phyloP scores from a whole-genome alignment of 1,284 basidiomycete genomes.

The Stereum hirsutum region DNA sequence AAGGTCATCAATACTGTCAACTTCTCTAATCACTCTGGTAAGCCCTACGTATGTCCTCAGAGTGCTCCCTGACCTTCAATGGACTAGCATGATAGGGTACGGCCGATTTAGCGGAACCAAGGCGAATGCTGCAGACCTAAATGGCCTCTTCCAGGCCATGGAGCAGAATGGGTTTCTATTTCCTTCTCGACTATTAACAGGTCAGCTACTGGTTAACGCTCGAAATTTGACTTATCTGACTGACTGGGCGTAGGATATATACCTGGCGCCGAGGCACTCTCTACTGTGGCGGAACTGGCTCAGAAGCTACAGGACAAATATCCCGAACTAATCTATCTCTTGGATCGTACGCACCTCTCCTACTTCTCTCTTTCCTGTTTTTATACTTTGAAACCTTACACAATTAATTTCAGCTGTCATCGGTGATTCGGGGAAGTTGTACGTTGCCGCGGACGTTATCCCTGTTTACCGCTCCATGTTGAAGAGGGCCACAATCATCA shows the following conservation, averaged over 20 bases:
- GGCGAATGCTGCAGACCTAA: conserved; percentile 61
- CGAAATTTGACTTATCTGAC: not conserved
- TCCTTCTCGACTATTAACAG: conserved; percentile 66
- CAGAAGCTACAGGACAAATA: conserved; percentile 46
- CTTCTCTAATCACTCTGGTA: conserved; percentile 90
- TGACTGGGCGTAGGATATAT: conserved; percentile 58
- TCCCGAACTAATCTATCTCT: conserved; percentile 69
- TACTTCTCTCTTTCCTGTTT: conserved; percentile 1
- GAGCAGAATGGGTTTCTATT: conserved; percentile 57
- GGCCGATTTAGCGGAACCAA: conserved; percentile 67
- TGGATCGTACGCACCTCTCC: conserved; percentile 67
- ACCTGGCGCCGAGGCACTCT: conserved; percentile 76
- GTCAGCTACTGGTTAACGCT: conserved; percentile 22
- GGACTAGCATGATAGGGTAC: conserved; percentile 48
- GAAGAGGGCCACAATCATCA: conserved; percentile 80
- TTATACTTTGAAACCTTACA: conserved; percentile 22
- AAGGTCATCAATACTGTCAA: conserved; percentile 96
- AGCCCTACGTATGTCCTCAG: conserved; percentile 12
- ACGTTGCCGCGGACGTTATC: conserved; percentile 84
- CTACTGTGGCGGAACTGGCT: conserved; percentile 58
- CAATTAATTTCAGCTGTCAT: too few relatives aligned
- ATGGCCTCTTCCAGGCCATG: conserved; percentile 59
- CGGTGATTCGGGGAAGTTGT: conserved; percentile 83
- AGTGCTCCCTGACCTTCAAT: not conserved
- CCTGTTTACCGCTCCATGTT: conserved; percentile 84